Evolutionary conservation across 768 basidiomycete species (phyloP), one percentile per base, ranked within the genome.

Genomic region (Russula ochroleuca): DNA sequence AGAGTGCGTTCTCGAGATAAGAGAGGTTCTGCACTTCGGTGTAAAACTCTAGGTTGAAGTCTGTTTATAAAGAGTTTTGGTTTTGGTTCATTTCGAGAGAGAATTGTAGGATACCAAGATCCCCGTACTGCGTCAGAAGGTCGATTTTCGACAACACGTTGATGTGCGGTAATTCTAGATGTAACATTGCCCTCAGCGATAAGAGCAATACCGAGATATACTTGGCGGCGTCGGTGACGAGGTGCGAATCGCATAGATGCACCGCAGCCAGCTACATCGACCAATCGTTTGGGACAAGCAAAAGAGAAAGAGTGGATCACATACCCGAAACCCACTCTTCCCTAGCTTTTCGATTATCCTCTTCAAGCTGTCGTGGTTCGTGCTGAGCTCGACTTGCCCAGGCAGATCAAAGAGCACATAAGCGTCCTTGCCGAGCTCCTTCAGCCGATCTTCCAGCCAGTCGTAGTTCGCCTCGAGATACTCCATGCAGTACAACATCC

Each of bases 91-190:
- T 13, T n/a, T 17, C 25, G 14, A 33, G 40, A 28, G n/a, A 10
- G 6, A 8, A 10, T n/a, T 7, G 28, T 21, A 15, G 1, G 14
- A 15, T 64, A 95, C 95, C 92, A 48, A 98, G 80, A 65, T 96
- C 92, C 13, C 97, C 97, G 65, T 96, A 95, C 67, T 88, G 85
- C 19, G 82, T 79, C 19, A 99, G 78, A n/a, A 98, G 78, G 75
- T 99, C 97, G 59, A 98, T 81, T 75, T 99, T 99, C 10, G 93
- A 95, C 15, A 99, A 79, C 3, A 99, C 97, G 71, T 99, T 98
- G 76, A 99, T 80, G 72, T 98, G 97, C 0, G 97, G 97, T n/a
- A 98, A 82, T 71, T 97, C 97, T 60, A 99, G 82, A 71, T 98
- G 95, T n/a, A 99, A 80, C 97, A 98, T 98, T 17, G 96, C 92